Base-by-base conservation (phyloP, 2,329 filamentous ascomycete species). In the Sarocladium kiliense region DNA sequence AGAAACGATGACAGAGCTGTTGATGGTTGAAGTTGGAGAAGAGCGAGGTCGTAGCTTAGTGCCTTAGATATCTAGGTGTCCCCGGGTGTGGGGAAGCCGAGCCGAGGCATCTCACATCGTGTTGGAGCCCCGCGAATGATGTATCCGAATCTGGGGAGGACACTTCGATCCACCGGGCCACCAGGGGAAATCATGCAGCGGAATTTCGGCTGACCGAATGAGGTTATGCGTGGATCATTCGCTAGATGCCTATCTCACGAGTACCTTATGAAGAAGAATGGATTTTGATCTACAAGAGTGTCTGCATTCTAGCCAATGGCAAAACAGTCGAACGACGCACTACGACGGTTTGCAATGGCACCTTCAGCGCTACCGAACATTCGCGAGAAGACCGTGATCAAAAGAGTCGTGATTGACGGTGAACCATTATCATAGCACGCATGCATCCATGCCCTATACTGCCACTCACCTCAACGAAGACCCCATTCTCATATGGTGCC, bases 61-160 rank as follows among this genome's bases (percentile, higher is more conserved):
- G 12, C 27, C 21, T 21, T 47, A 21, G 44, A 16, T n/a, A n/a
- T 30, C 11, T 9, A 18, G 18, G 23, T 14, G 34, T 41, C 10
- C 10, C 4, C 49, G 36, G 21, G 23, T 25, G 53, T 54, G 36
- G 53, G 53, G 53, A 45, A 42, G 37, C 37, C 53, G 53, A 54
- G 53, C 36, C 53, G 41, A 54, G 47, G 47, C 47, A 51, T 51
- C 47, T 51, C 21, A 27, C n/a, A 6, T 10, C 18, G 23, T 10
- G 6, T 45, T 45, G 12, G 30, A 32, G 41, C 23, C 41, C 41
- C 41, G 19, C 41, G 18, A 23, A 26, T 23, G 36, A n/a, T 6
- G 18, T 19, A 6, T 19, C 41, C 41, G 19, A 25, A 45, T 45
- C 41, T 45, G 41, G 41, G 41, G 41, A 45, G n/a, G 7, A 18